phyloP scores from a whole-genome alignment of 2,329 filamentous ascomycete species.

The Claviceps humidiphila region DNA sequence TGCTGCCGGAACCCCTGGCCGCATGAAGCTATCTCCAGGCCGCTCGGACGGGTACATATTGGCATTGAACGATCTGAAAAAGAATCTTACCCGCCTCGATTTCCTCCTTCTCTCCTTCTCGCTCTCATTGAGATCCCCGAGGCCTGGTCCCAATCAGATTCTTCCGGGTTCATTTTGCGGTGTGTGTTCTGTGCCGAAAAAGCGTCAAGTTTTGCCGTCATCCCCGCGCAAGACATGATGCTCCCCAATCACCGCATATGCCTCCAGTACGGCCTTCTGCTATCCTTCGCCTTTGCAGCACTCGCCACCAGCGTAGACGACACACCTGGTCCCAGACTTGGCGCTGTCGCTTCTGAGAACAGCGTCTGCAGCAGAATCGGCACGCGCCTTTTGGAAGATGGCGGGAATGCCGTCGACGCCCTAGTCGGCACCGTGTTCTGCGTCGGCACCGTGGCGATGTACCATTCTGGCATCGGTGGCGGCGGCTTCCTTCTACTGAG shows the following conservation, averaged over 20 bases:
- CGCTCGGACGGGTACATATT: too few relatives aligned
- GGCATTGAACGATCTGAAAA: neutral
- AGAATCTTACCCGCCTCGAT: neutral
- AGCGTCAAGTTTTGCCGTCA: neutral
- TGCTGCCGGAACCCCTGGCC: neutral
- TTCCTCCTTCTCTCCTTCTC: neutral
- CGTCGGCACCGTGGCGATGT: constrained; percentile 50
- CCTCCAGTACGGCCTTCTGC: neutral
- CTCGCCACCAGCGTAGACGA: neutral
- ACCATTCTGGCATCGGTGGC: constrained; percentile 59
- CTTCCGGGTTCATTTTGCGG: neutral
- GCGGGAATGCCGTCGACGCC: constrained; percentile 55
- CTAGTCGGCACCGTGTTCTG: constrained; percentile 52
- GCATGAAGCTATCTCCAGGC: too few relatives aligned
- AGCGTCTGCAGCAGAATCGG: constrained; percentile 47
- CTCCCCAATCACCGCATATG: neutral
- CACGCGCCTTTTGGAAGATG: constrained; percentile 38
- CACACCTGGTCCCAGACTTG: constrained; percentile 19
- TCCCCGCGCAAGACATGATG: neutral
- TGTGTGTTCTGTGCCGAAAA: neutral
- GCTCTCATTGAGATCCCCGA: neutral
- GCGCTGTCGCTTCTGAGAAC: constrained; percentile 50
- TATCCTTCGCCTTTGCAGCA: neutral
- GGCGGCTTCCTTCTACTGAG: constrained; percentile 71
- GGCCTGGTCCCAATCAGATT: neutral